These are phyloP conservation scores for Saturnispora besseyi DNA, from an alignment of 805 yeast species.

Conservation along the genomic window DNA sequence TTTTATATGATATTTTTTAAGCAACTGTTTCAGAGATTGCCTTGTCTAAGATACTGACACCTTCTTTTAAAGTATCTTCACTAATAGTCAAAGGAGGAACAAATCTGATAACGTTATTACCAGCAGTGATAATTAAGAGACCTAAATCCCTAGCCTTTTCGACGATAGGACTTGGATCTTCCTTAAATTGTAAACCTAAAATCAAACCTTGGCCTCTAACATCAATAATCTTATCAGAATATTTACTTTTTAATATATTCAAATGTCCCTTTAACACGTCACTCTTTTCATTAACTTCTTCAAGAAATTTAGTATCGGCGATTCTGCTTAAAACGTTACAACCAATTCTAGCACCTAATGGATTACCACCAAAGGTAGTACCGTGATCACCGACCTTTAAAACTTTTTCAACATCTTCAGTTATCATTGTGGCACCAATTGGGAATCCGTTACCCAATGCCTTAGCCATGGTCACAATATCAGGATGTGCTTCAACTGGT, in stretches of 20 bases:
- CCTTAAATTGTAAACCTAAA: slow-evolving; percentile 69
- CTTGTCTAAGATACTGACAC: slow-evolving; percentile 58
- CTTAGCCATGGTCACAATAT: slow-evolving; percentile 88
- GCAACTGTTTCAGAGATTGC: slow-evolving; percentile 33
- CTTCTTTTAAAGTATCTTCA: slow-evolving; percentile 57
- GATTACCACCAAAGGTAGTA: slow-evolving; percentile 96
- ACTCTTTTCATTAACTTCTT: slow-evolving; percentile 52
- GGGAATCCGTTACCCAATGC: slow-evolving; percentile 97
- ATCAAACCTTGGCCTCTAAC: slow-evolving; percentile 86
- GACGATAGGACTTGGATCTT: slow-evolving; percentile 58
- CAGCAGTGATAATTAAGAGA: slow-evolving; percentile 80
- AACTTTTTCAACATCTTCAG: slow-evolving; percentile 63
- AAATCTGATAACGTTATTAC: slow-evolving; percentile 80
- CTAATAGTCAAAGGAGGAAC: slow-evolving; percentile 88
- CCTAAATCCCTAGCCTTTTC: slow-evolving; percentile 70
- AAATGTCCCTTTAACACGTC: slow-evolving; percentile 45
- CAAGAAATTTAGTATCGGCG: slow-evolving; percentile 50
- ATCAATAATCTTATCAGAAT: slow-evolving; percentile 53
- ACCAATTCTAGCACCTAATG: slow-evolving; percentile 79
- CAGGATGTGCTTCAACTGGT: slow-evolving; percentile 83
- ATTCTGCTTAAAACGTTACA: slow-evolving; percentile 64
- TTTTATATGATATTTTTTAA: neutral
- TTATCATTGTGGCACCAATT: slow-evolving; percentile 85
- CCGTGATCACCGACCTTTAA: slow-evolving; percentile 94
- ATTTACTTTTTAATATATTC: slow-evolving; percentile 39